A percentile compares a stretch with the other conserved stretches of the same genome.
These are phyloP conservation scores for Teunomyces pallodes DNA, from an alignment of 805 yeast genomes.

Conservation along the genomic window DNA sequence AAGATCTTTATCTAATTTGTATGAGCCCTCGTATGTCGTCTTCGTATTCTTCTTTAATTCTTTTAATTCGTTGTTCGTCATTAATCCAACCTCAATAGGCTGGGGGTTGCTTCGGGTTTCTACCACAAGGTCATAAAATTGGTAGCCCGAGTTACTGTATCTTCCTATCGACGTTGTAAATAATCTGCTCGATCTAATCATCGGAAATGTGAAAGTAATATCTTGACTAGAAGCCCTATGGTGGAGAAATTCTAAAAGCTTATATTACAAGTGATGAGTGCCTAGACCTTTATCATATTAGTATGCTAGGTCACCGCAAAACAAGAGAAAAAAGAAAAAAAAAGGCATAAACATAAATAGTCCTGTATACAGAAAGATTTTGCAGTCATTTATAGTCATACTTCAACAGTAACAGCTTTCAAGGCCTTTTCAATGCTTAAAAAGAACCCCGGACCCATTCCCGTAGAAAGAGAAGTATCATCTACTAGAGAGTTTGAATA, in stretches of 20 bases:
- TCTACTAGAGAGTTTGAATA: conserved; percentile 8
- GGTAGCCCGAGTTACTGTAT: conserved; percentile 13
- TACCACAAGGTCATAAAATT: conserved; percentile 37
- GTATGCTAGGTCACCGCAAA: neutral
- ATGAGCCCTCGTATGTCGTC: conserved; percentile 32
- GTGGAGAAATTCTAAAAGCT: neutral
- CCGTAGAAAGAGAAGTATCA: conserved; percentile 18
- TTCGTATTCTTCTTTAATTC: conserved; percentile 19
- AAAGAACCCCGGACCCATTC: conserved; percentile 34
- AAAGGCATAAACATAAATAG: neutral
- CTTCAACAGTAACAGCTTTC: conserved; percentile 33
- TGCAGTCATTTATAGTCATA: neutral
- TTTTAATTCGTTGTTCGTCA: conserved; percentile 17
- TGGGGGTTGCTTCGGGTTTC: conserved; percentile 34
- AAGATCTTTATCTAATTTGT: conserved; percentile 19
- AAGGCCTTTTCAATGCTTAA: conserved; percentile 59
- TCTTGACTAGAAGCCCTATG: neutral
- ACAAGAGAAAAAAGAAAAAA: neutral
- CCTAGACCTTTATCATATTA: neutral
- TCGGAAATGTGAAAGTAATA: neutral
- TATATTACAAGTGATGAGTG: too few relatives aligned
- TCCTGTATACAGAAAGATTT: neutral
- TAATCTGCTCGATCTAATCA: conserved; percentile 1
- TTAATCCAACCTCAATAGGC: conserved; percentile 31
- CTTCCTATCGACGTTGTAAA: neutral